These are phyloP conservation scores for Pyrenochaeta sp. DNA, from an alignment of 2,329 filamentous ascomycete species.

Conservation along the genomic window DNA sequence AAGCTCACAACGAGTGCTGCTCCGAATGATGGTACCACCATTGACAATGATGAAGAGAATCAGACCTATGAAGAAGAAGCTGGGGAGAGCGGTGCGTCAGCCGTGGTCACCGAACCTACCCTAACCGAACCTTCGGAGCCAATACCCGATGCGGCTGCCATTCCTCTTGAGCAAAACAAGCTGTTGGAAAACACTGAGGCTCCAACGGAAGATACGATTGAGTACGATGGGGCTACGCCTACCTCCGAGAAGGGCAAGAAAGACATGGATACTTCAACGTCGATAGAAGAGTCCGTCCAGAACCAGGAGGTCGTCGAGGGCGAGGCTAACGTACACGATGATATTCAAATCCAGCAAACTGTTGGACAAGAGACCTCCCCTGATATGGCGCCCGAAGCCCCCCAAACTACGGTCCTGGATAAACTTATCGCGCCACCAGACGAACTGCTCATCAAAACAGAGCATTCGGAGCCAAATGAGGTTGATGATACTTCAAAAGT, in stretches of 20 bases:
- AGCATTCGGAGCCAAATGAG: not conserved
- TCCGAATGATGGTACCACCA: not conserved
- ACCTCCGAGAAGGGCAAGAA: not conserved
- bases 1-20: not conserved
- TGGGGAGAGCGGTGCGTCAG: not conserved
- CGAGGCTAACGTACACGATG: not conserved
- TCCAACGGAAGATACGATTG: not conserved
- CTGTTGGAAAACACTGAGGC: not conserved
- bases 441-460: not conserved
- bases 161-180: not conserved
- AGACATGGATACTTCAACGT: not conserved
- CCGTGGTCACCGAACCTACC: not conserved
- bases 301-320: not conserved
- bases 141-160: not conserved
- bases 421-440: not conserved
- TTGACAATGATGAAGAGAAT: not conserved
- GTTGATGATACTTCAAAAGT: not conserved
- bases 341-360: not conserved
- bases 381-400: not conserved
- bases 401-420: not conserved
- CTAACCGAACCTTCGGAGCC: not conserved
- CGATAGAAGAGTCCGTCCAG: not conserved
- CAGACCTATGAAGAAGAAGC: not conserved
- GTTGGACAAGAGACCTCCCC: not conserved
- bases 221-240: not conserved